Evolutionary conservation across 2,329 filamentous ascomycete genomes (phyloP), one percentile per base, ranked within the genome.

Genomic region (Macroventuria anomochaeta): DNA sequence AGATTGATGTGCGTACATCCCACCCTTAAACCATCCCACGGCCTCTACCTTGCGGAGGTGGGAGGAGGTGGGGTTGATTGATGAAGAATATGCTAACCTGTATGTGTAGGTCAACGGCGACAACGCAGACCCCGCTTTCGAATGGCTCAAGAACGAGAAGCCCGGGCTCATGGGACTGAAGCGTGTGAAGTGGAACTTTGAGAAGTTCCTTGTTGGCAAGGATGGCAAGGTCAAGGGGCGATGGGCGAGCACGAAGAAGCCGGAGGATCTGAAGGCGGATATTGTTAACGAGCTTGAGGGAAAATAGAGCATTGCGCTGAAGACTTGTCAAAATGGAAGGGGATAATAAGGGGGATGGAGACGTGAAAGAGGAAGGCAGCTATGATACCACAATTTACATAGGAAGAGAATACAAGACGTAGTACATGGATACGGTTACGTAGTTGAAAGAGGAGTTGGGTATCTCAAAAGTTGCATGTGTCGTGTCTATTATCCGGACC

Each of bases 111-210:
- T 73, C 53, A 99, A 99, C 75, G 95, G 95, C 68, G 85, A 89
- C 66, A 81, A 86, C 25, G 89, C 92, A 40, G 85, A 86, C 67
- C 92, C 93, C 1, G 77, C 96, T 31, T 97, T 83, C 76, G 83
- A 89, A 73, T 99, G 83, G 83, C 73, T 88, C 76, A 88, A 88
- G 80, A 76, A 76, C 53, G 78, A 83, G 76, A 88, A 91, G 81
- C 84, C 93, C 0, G 93, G 95, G 18, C 70, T 97, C 50, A 79
- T 97, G 79, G 95, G 95, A 17, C 75, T 97, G 71, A 93, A 96
- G 87, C 79, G 88, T 58, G 83, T 99, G 69, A 97, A 97, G 88
- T 99, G 95, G 95, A 99, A 99, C 80, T 99, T 97, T 81, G 95
- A 99, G 78, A 99, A 99, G 85, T 99, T 97, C 79, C 80, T 99